Evolutionary conservation across 129 eudicot species (phyloP), one percentile per base, ranked within the genome.

Genomic region (Chrysanthemum lavandulifolium): DNA sequence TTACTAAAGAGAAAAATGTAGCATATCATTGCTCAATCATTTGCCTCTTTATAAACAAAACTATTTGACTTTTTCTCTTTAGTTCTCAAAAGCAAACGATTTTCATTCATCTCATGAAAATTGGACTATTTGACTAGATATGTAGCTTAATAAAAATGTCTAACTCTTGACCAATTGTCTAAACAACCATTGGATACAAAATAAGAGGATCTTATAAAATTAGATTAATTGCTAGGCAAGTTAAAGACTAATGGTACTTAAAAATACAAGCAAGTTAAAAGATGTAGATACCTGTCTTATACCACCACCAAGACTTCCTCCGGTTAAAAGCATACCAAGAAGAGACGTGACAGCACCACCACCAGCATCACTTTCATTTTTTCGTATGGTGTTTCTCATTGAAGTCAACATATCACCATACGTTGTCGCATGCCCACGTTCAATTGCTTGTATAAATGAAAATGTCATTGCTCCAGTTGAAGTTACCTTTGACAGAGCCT

Each of bases 401-500:
- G 99, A 81, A 55, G 55, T 90, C 72, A 94, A 68, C 76, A 94
- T 88, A 75, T 86, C 88, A 49, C 96, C 97, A 18, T 94, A 94
- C 0, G 97, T 94, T 19, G 71, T 78, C 58, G 78, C 93, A 23
- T 84, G 85, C 48, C 93, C 97, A 14, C 75, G 69, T 72, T 88
- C 96, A 15, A 94, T 79, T 77, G 99, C 99, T 86, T 90, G 97
- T 83, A 90, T 94, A 76, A 94, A 94, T 50, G 96, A 89, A 72
- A 65, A 88, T 53, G 99, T 94, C 99, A 94, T 94, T 51, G 97
- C 96, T 15, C 98, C 98, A 0, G 98, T 94, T 69, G 97, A 90
- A 61, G 98, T 86, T 54, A 87, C 96, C 84, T 90, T 90, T 16
- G 97, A 87, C 23, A 94, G 76, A 78, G 93, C 82, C 98, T 94